A percentile compares a stretch with the other conserved stretches of the same genome.
Conservation (phyloP, 2,329 filamentous ascomycete genomes). For the Alternaria solani region DNA sequence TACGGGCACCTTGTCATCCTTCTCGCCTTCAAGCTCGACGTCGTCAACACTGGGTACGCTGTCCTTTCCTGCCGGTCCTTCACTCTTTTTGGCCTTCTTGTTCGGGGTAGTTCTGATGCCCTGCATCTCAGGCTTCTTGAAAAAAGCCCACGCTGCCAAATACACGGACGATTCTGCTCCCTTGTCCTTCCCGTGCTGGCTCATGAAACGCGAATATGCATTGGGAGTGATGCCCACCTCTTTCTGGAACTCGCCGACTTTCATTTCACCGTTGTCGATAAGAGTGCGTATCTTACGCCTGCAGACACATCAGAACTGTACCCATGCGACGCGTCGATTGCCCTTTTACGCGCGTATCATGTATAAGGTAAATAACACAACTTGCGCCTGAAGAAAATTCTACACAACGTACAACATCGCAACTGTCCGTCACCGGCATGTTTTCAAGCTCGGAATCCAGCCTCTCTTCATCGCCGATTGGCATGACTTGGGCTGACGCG, state of each 20-base stretch:
- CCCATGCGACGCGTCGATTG: background rate
- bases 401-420: slow-evolving; percentile 28
- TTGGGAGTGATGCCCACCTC: slow-evolving; percentile 49
- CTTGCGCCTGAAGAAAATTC: background rate
- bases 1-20: slow-evolving; percentile 56
- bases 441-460: slow-evolving; percentile 21
- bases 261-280: slow-evolving; percentile 56
- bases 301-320: background rate
- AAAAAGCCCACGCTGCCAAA: slow-evolving; percentile 48
- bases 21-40: slow-evolving; percentile 60
- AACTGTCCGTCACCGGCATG: slow-evolving; percentile 26
- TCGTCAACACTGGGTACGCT: slow-evolving; percentile 41
- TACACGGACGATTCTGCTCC: slow-evolving; percentile 44
- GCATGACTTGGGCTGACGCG: background rate
- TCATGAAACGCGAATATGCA: slow-evolving; percentile 59
- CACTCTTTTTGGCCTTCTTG: slow-evolving; percentile 7
- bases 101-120: slow-evolving; percentile 50
- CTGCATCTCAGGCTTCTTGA: slow-evolving; percentile 61
- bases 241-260: slow-evolving; percentile 54
- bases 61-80: slow-evolving; percentile 28
- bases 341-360: background rate
- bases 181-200: slow-evolving; percentile 54
- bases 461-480: slow-evolving; percentile 13
- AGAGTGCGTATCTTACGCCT: slow-evolving; percentile 53
- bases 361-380: background rate